Base-by-base conservation (phyloP, 306 rosid genomes). In the Corylus heterophylla region DNA sequence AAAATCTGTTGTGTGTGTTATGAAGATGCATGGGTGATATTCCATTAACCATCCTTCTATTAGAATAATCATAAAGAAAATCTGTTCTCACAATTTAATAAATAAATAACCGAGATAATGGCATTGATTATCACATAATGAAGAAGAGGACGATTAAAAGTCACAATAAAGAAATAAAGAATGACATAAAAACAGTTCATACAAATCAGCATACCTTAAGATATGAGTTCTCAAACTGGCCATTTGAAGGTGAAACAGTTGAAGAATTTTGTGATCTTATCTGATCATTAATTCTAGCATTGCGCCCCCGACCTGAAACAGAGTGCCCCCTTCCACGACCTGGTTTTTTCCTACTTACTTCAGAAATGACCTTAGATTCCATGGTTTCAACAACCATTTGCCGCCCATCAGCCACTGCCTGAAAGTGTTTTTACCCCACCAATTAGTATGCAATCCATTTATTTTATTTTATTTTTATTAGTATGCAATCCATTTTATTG, bases 321-420 rank as follows among this genome's bases (percentile, higher is more conserved):
- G 90, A 89, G 83, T 79, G 77, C 76, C 92, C 97, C 82, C 98
- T 89, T 83, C 99, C 99, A 61, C 97, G 97, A 61, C 93, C 94
- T 59, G 89, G 86, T 76, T 86, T 96, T 92, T 91, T 96, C 85
- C 82, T 88, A 83, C 83, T 91, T 77, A 71, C 80, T 83, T 96
- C 97, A 78, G 75, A 42, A 74, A 71, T 89, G 73, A 25, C 75
- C 86, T 86, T 93, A 54, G 89, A 76, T 85, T 93, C 96, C 29
- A 55, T 68, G 27, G 82, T 67, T 74, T 91, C 98, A 66, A 83
- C 83, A 81, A 83, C 79, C 82, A 82, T 78, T 79, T 89, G 94
- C 77, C 82, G 86, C 76, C 87, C 96, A 75, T 90, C 96, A 83
- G 79, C 82, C 78, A 68, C 86, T 56, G 83, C 91, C 98, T 96